These are phyloP conservation scores for Aspergillus persii DNA, from an alignment of 2,329 filamentous ascomycete species.

Conservation along the genomic window DNA sequence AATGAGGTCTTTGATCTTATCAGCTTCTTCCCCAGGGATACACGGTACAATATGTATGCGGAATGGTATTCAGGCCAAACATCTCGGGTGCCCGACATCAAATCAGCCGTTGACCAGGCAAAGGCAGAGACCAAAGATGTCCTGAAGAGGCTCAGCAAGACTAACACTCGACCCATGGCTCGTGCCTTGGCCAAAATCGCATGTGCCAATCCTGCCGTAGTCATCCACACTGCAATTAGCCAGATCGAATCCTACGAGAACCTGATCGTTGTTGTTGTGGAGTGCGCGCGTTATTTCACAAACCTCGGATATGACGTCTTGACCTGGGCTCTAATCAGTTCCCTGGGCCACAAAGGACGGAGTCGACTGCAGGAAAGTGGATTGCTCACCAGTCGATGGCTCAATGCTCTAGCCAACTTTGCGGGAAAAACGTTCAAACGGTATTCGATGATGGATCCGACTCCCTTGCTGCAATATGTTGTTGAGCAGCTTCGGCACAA, in stretches of 20 bases:
- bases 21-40: conserved; percentile 70
- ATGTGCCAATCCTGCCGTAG: conserved; percentile 82
- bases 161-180: conserved; percentile 82
- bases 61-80: conserved; percentile 85
- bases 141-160: conserved; percentile 84
- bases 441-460: conserved; percentile 78
- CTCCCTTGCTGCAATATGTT: conserved; percentile 85
- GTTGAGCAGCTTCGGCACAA: conserved; percentile 76
- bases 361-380: conserved; percentile 62
- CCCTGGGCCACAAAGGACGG: conserved; percentile 58
- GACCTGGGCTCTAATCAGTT: conserved; percentile 84
- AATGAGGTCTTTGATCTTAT: conserved; percentile 85
- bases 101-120: conserved; percentile 72
- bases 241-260: conserved; percentile 95
- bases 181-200: conserved; percentile 89
- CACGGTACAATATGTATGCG: conserved; percentile 83
- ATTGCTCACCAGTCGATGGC: conserved; percentile 83
- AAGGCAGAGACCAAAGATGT: conserved; percentile 77
- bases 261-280: conserved; percentile 89
- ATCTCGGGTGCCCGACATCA: conserved; percentile 74
- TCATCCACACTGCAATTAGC: conserved; percentile 83
- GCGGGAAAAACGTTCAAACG: conserved; percentile 85
- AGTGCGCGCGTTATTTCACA: conserved; percentile 92
- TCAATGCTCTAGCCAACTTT: conserved; percentile 86
- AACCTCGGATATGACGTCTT: conserved; percentile 89